Evolutionary conservation across 306 rosid genomes (phyloP).

Genomic region (Pterocarpus santalinus): DNA sequence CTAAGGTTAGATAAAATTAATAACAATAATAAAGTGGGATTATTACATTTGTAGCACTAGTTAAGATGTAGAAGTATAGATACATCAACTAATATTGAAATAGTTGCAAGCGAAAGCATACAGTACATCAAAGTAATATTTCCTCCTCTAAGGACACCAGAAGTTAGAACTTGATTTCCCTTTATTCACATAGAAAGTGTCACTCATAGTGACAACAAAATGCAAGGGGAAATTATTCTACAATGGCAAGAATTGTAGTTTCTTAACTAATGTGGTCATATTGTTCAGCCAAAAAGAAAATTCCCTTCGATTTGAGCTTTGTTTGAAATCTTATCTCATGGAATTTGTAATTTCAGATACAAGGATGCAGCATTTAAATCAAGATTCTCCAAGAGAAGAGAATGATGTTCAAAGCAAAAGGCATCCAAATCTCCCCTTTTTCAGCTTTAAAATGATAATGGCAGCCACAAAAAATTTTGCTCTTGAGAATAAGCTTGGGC

Average conservation of each 20-base stretch:
- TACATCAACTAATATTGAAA: too few relatives aligned
- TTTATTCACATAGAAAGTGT: background rate
- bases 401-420: constrained; percentile 1
- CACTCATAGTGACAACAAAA: background rate
- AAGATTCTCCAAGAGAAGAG: constrained; percentile 32
- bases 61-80: too few relatives aligned
- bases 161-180: constrained; percentile 4
- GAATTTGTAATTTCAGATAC: constrained; percentile 29
- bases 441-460: constrained; percentile 38
- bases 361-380: constrained; percentile 6
- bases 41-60: too few relatives aligned
- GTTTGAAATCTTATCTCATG: constrained; percentile 12
- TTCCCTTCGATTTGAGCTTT: background rate
- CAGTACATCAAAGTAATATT: background rate
- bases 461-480: constrained; percentile 52
- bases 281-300: background rate
- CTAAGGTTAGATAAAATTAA: too few relatives aligned
- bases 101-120: background rate
- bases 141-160: background rate
- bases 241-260: background rate
- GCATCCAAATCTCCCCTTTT: constrained; percentile 40
- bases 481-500: constrained; percentile 56
- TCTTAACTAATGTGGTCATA: background rate
- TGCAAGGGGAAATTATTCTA: background rate
- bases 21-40: too few relatives aligned